Base-by-base conservation (phyloP, 2,329 filamentous ascomycete species). In the Sporothrix brunneoviolacea region DNA sequence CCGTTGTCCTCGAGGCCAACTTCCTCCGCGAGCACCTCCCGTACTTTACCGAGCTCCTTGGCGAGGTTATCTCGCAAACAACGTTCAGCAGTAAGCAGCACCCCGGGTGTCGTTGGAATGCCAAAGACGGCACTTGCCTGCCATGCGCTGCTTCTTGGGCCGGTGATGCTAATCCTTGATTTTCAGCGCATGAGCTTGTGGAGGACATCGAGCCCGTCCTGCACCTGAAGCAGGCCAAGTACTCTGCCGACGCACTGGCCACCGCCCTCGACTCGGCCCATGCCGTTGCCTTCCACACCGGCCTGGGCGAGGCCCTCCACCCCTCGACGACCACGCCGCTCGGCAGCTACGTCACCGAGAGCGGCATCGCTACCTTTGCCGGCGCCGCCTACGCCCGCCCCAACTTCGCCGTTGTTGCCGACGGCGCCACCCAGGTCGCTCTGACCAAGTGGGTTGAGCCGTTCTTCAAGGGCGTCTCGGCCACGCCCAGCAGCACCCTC, bases 1-100 rank as follows among this genome's bases (percentile, higher is more conserved):
- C 90, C 66, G 75, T 98, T 57, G 83, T 98, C 54, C 75, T 98
- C 64, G 84, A 91, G 71, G 88, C 93, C 68, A 95, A 86, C 75
- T 98, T 98, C 79, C 82, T 98, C 60, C 84, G 89, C 67, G 84
- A 93, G 68, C 91, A 98, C 68, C 83, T 98, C 60, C 93, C 93
- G 60, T 98, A 97, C 81, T 98, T 95, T 70, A 82, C 90, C 64
- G 93, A 98, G 77, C 79, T 98, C 59, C 80, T 98, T 61, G 89
- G 86, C 65, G 94, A 98, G 77, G 87, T 96, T 62, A 78, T 93
- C 64, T 83, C 85, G 55, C 76, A 88, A 71, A 95, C 91, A 61
- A 93, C 89, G 73, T 98, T 88, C 70, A 82, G 83, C 58, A 76
- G 83, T 86, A 72, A 71, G 81, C 15, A 3, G 18, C n/a, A 22